phyloP scores from a whole-genome alignment of 1,139 yeast genomes.

The Zygosaccharomyces pseudobailii region DNA sequence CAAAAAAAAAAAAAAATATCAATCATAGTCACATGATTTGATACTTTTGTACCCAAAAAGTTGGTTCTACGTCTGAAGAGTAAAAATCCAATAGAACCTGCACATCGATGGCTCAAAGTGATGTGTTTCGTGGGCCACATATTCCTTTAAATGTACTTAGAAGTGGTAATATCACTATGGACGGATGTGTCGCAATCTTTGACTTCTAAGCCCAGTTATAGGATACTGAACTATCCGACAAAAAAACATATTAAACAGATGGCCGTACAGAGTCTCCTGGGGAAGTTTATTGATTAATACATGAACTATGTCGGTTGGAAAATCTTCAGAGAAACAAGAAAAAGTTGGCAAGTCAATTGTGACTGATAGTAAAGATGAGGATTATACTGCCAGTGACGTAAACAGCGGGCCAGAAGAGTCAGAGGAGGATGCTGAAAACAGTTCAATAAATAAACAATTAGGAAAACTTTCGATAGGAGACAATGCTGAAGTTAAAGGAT shows the following conservation, averaged over 20 bases:
- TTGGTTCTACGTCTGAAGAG: too few species aligned
- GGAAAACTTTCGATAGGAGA: conserved; percentile 5
- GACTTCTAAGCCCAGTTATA: too few species aligned
- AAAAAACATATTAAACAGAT: too few species aligned
- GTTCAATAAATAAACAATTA: background rate
- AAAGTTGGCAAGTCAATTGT: background rate
- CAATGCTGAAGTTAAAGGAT: background rate
- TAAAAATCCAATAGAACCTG: too few species aligned
- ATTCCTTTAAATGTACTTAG: too few species aligned
- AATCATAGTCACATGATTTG: background rate
- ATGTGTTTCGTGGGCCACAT: too few species aligned
- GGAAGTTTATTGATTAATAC: background rate
- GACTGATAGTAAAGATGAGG: background rate
- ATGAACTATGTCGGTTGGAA: conserved; percentile 2
- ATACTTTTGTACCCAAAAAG: too few species aligned
- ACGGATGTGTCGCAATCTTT: too few species aligned
- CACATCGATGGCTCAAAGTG: too few species aligned
- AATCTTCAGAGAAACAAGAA: background rate
- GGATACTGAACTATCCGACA: too few species aligned
- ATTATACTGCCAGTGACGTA: background rate
- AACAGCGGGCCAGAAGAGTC: background rate
- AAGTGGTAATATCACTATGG: too few species aligned
- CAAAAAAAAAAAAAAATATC: background rate
- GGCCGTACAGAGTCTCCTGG: too few species aligned
- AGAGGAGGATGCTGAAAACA: background rate